These are phyloP conservation scores for grape (Vitis vinifera) DNA, from an alignment of 164 flowering plant genomes.

Conservation along the genomic window ASM3070453v1 NC_081820.1:26869001-26869500, in stretches of 20 bases:
- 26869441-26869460: slow-evolving; percentile 98
- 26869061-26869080: no score
- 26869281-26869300: slow-evolving; percentile 96
- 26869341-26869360: slow-evolving; percentile 42
- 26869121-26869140: background rate
- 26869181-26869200: no score
- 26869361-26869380: background rate
- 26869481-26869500: slow-evolving; percentile 54
- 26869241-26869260: background rate
- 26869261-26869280: slow-evolving; percentile 28
- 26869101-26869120: no score
- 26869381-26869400: background rate
- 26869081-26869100: no score
- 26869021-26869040: no score
- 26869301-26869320: slow-evolving; percentile 84
- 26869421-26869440: background rate
- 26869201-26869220: background rate
- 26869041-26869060: no score
- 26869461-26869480: slow-evolving; percentile 91
- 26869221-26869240: background rate
- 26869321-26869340: slow-evolving; percentile 77
- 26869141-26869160: background rate
- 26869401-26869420: background rate
- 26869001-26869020: no score
- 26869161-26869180: no score